A percentile compares a stretch with the other conserved stretches of the same genome.
phyloP scores from a whole-genome alignment of 495 filamentous ascomycete genomes.

The Aspergillus panamensis region DNA sequence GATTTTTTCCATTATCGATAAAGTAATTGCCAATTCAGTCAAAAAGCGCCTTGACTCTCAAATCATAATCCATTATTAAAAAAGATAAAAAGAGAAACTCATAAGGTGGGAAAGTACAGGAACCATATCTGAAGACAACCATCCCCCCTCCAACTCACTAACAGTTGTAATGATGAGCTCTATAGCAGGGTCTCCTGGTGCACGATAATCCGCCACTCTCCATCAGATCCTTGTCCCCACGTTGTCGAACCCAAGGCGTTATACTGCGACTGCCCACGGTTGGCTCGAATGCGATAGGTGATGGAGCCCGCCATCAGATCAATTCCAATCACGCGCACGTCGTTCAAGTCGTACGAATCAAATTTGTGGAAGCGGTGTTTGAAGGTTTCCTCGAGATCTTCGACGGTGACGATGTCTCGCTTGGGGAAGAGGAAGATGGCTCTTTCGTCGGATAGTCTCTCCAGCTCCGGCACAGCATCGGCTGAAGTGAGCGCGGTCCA shows the following conservation, averaged over 20 bases:
- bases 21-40: too few relatives aligned
- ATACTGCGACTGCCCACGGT: constrained; percentile 1
- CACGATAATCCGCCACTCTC: constrained; percentile 40
- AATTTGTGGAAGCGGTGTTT: constrained; percentile 43
- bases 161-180: too few relatives aligned
- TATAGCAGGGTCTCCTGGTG: constrained; percentile 42
- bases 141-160: too few relatives aligned
- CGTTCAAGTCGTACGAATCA: constrained; percentile 37
- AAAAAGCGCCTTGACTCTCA: too few relatives aligned
- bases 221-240: constrained; percentile 45
- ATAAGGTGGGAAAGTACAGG: too few relatives aligned
- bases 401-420: constrained; percentile 33
- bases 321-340: constrained; percentile 42
- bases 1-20: too few relatives aligned
- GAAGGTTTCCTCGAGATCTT: constrained; percentile 31
- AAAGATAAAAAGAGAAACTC: too few relatives aligned
- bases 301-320: constrained; percentile 45
- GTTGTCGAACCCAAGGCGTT: constrained; percentile 31
- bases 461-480: constrained; percentile 38
- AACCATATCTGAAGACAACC: too few relatives aligned
- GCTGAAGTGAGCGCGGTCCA: constrained; percentile 47
- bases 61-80: too few relatives aligned
- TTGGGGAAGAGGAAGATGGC: constrained; percentile 42
- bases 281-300: constrained; percentile 28
- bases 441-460: constrained; percentile 36